Evolutionary conservation across 306 rosid genomes (phyloP), one percentile per base, ranked within the genome.

Genomic region (Cucumis hystrix): DNA sequence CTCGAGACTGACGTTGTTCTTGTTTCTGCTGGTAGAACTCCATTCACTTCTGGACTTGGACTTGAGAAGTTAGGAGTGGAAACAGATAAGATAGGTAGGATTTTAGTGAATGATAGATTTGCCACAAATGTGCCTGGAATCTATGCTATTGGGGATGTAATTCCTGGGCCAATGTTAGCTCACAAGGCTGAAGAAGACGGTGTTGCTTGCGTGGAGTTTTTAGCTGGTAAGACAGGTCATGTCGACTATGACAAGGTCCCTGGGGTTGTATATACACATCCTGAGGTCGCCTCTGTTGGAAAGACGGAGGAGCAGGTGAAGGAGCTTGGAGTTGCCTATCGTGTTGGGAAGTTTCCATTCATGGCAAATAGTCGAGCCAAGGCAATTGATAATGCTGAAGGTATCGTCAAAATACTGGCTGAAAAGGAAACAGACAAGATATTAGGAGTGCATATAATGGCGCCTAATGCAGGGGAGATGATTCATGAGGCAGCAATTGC

Each of bases 141-240:
- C 64, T 84, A 60, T 83, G 99, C 99, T 77, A 96, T 96, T 28
- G 99, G 99, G 17, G 99, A 96, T 65, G 97, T 96, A 25, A 96
- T 96, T 85, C 98, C 99, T 0, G 99, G 99, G 52, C 99, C 99
- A 8, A 92, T 96, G 99, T 84, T 96, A 62, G 99, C 99, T 62
- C 99, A 96, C 87, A 96, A 96, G 86, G 99, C 99, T 7, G 99
- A 96, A 84, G 98, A 96, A 86, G 99, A 96, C 70, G 99, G 99
- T 2, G 94, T 96, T 76, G 99, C 99, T 60, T 96, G 99, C 56
- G 99, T 96, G 6, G 99, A 96, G 87, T 96, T 79, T 89, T 84
- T 96, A 40, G 98, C 99, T n/a, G 98, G 98, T 72, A 92, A 96
- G 87, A 84, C 80, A 52, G 99, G 99, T 45, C 99, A 96, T 73